A percentile compares a stretch with the other conserved stretches of the same genome.
phyloP scores from a whole-genome alignment of 2,329 filamentous ascomycete species.

The Lanzia echinophila region DNA sequence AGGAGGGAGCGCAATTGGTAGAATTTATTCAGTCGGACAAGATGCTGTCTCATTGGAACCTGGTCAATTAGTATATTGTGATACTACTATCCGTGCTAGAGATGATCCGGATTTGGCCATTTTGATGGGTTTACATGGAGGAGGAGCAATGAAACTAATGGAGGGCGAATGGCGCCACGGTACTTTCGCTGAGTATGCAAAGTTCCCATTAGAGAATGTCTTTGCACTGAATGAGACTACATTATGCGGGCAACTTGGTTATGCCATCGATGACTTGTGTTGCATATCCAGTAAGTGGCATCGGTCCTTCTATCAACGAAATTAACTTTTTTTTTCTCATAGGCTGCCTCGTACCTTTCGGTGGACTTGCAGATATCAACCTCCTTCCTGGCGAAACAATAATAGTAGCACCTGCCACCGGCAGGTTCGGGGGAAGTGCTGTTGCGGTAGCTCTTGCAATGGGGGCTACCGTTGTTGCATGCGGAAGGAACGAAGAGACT shows the following conservation, averaged over 20 bases:
- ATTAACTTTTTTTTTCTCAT: background rate
- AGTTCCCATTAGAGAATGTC: constrained; percentile 34
- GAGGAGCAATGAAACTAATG: constrained; percentile 26
- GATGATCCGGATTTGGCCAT: constrained; percentile 30
- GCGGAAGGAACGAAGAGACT: constrained; percentile 37
- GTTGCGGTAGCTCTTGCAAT: constrained; percentile 40
- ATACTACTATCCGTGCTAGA: constrained; percentile 30
- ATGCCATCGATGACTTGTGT: constrained; percentile 13
- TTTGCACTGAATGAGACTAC: constrained; percentile 30
- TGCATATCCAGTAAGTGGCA: background rate
- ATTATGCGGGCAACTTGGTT: constrained; percentile 19
- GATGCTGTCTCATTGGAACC: constrained; percentile 29
- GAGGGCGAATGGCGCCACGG: constrained; percentile 31
- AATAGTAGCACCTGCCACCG: constrained; percentile 41
- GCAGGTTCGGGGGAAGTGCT: constrained; percentile 38
- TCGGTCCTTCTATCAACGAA: background rate
- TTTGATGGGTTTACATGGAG: constrained; percentile 30
- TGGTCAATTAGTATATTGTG: constrained; percentile 34
- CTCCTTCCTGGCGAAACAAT: constrained; percentile 40
- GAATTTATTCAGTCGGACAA: constrained; percentile 30
- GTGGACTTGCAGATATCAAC: constrained; percentile 39
- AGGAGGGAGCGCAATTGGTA: constrained; percentile 30
- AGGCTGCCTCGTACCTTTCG: constrained; percentile 35
- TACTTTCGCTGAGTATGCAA: constrained; percentile 31
- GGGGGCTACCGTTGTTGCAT: constrained; percentile 43